Percentiles rank a stretch among this genome's conserved stretches.
Conservation (phyloP, 2,329 filamentous ascomycete genomes). For the Pestalotiopsis sp. region DNA sequence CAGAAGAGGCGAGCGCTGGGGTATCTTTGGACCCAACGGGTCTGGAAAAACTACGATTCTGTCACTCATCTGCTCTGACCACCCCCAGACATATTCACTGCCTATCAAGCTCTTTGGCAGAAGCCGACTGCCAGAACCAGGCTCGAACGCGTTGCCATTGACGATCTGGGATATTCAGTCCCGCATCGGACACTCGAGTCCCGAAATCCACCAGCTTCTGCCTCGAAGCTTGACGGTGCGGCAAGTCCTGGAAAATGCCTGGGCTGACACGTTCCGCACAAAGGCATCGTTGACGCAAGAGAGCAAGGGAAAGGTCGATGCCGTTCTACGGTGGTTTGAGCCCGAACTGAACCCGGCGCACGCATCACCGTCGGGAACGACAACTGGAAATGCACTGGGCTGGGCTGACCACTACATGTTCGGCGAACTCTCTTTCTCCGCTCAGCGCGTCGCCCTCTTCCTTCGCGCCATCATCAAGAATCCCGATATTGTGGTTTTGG, state of each 20-base stretch:
- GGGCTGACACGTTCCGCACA: conserved; percentile 83
- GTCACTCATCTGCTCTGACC: conserved; percentile 90
- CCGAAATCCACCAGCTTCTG: conserved; percentile 93
- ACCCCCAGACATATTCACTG: conserved; percentile 89
- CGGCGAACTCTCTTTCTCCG: conserved; percentile 75
- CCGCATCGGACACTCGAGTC: conserved; percentile 89
- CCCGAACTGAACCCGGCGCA: conserved; percentile 68
- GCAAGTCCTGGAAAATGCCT: conserved; percentile 80
- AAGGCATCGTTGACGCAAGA: conserved; percentile 65
- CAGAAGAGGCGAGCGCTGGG: conserved; percentile 83
- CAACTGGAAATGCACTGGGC: conserved; percentile 33
- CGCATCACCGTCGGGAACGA: conserved; percentile 20
- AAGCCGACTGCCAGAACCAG: conserved; percentile 75
- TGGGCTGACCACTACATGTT: conserved; percentile 75
- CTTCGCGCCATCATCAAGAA: conserved; percentile 79
- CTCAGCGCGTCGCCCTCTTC: conserved; percentile 85
- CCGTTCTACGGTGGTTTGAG: conserved; percentile 76
- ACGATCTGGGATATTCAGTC: conserved; percentile 92
- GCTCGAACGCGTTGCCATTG: conserved; percentile 67
- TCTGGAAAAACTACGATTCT: conserved; percentile 96
- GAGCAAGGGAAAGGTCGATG: conserved; percentile 64
- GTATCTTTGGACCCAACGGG: conserved; percentile 89
- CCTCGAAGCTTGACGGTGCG: conserved; percentile 75
- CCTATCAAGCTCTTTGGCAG: conserved; percentile 86
- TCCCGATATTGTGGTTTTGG: conserved; percentile 80